phyloP scores from a whole-genome alignment of 2,329 filamentous ascomycete species.

The Curvularia hawaiiensis region DNA sequence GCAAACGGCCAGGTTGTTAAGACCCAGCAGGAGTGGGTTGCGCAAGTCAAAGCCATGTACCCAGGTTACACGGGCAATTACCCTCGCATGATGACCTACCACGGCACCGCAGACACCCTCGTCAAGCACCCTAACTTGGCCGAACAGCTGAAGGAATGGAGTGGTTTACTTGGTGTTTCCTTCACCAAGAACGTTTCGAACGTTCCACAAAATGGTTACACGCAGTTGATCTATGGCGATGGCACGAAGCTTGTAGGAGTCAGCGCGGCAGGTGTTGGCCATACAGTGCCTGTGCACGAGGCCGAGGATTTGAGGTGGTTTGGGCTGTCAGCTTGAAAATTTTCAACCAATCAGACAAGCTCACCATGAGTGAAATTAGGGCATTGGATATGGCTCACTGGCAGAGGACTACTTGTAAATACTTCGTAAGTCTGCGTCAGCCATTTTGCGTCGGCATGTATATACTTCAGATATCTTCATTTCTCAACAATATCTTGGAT shows the following conservation, averaged over 20 bases:
- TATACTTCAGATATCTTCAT: background rate
- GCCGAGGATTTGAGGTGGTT: constrained; percentile 19
- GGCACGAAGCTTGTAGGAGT: constrained; percentile 34
- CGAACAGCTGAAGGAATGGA: constrained; percentile 41
- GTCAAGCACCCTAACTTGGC: constrained; percentile 34
- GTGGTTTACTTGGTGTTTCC: constrained; percentile 26
- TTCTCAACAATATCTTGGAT: background rate
- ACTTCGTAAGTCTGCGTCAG: background rate
- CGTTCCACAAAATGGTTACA: constrained; percentile 32
- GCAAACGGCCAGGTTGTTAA: constrained; percentile 27
- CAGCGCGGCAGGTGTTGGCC: constrained; percentile 31
- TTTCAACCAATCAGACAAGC: background rate
- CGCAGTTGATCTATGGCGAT: constrained; percentile 34
- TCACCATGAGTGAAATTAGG: background rate
- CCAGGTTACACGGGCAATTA: constrained; percentile 45
- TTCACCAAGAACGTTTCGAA: constrained; percentile 26
- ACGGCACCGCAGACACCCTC: constrained; percentile 44
- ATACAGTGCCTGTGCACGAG: constrained; percentile 29
- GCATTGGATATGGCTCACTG: background rate
- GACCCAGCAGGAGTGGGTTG: constrained; percentile 37
- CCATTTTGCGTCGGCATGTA: background rate
- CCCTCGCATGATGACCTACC: constrained; percentile 45
- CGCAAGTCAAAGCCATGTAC: constrained; percentile 42
- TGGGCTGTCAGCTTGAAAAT: constrained; percentile 5
- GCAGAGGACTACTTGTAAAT: background rate